Conservation (phyloP, 2,329 filamentous ascomycete genomes). For the Chaetomium olivaceum region DNA sequence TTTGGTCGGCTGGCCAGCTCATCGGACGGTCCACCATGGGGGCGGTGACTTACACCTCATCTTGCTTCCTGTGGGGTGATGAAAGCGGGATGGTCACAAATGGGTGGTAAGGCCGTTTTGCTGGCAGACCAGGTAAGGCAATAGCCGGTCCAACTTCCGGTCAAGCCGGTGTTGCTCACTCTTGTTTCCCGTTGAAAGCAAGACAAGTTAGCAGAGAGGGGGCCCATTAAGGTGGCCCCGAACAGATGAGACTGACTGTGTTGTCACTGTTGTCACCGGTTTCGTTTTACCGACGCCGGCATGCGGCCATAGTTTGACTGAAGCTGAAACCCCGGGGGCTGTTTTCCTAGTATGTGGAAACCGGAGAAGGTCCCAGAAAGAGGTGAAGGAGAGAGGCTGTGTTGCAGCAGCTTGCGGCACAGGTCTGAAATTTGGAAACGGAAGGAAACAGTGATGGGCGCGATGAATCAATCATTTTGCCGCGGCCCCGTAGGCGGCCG, state of each 20-base stretch:
- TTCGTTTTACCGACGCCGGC: slow-evolving; percentile 10
- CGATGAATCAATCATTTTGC: slow-evolving; percentile 28
- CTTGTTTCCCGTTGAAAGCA: slow-evolving; percentile 4
- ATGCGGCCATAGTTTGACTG: slow-evolving; percentile 15
- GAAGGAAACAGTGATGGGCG: slow-evolving; percentile 7
- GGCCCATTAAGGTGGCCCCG: slow-evolving; percentile 17
- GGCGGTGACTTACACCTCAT: slow-evolving; percentile 34
- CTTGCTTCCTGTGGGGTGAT: slow-evolving; percentile 32
- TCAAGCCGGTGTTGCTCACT: slow-evolving; percentile 19
- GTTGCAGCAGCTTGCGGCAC: slow-evolving; percentile 9
- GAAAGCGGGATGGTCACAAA: slow-evolving; percentile 23
- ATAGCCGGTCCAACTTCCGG: slow-evolving; percentile 28
- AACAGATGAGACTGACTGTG: background rate
- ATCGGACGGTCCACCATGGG: slow-evolving; percentile 27
- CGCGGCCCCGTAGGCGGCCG: slow-evolving; percentile 23
- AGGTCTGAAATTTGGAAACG: slow-evolving; percentile 27
- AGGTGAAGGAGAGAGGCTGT: slow-evolving; percentile 2
- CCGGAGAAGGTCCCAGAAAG: slow-evolving; percentile 6
- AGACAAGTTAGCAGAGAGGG: background rate
- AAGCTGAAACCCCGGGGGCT: slow-evolving; percentile 7
- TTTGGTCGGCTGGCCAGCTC: slow-evolving; percentile 21
- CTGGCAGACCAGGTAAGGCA: slow-evolving; percentile 16
- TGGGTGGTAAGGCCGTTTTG: slow-evolving; percentile 10
- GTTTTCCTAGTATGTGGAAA: slow-evolving; percentile 14
- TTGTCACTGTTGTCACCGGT: background rate